Conservation (phyloP, 257 asterid genomes). For the Apocynum venetum region DNA sequence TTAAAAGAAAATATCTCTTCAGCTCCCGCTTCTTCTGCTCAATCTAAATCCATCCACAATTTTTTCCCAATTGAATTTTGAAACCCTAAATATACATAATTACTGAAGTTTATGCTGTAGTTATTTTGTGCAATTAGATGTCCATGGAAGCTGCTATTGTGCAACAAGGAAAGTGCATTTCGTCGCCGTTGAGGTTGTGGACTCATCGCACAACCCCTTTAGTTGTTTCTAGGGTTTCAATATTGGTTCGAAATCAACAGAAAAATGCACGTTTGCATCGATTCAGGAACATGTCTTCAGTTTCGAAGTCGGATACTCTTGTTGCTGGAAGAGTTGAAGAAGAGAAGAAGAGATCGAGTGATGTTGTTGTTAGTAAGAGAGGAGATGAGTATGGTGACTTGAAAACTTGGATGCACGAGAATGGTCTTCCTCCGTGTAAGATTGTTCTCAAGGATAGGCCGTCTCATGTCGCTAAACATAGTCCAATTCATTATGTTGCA, state of each 20-base stretch:
- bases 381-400: slow-evolving; percentile 52
- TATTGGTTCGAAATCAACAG: slow-evolving; percentile 25
- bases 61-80: not conserved
- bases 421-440: slow-evolving; percentile 88
- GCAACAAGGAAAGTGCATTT: slow-evolving; percentile 49
- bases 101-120: not conserved
- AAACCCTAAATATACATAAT: slow-evolving; percentile 1
- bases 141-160: slow-evolving; percentile 52
- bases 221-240: slow-evolving; percentile 33
- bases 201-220: slow-evolving; percentile 32
- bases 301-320: slow-evolving; percentile 60
- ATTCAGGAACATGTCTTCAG: slow-evolving; percentile 38
- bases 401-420: slow-evolving; percentile 87
- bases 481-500: slow-evolving; percentile 83
- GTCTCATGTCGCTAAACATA: slow-evolving; percentile 53
- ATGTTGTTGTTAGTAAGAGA: slow-evolving; percentile 31
- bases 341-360: slow-evolving; percentile 35
- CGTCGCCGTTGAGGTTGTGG: slow-evolving; percentile 40
- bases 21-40: not conserved
- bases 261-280: slow-evolving; percentile 17
- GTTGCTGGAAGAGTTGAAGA: slow-evolving; percentile 27
- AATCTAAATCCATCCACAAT: not conserved
- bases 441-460: slow-evolving; percentile 73
- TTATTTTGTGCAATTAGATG: not conserved
- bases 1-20: slow-evolving; percentile 3